Evolutionary conservation across 257 asterid species (phyloP), one percentile per base, ranked within the genome.

Genomic region (Leonotis leonurus): DNA sequence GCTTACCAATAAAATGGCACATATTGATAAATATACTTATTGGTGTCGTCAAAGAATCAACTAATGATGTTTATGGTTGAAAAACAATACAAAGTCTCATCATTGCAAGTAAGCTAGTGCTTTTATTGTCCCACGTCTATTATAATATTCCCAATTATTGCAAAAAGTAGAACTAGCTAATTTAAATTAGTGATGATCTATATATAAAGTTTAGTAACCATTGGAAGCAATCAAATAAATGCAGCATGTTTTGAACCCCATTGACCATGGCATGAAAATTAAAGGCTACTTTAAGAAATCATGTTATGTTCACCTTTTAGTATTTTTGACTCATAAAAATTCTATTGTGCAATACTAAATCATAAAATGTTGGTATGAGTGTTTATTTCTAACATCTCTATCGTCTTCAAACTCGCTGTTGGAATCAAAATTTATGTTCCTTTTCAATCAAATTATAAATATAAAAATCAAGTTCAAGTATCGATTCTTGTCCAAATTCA

Each of bases 181-280:
- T 29, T 18, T 22, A 37, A 60, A 60, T 26, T 18, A 27, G 46
- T 30, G 56, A 30, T 48, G 25, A 54, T n/a, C n/a, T n/a, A n/a
- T n/a, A n/a, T n/a, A n/a, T n/a, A 56, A 56, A 40, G 55, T 62
- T 50, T 8, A 33, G 8, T 45, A 39, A n/a, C 35, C 48, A 67
- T 37, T 46, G 29, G 30, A 52, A 39, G 50, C 59, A 73, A 50
- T 56, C 54, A 58, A 57, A 57, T 14, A 24, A 56, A 36, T 2
- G 61, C 24, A 64, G 79, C 75, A 69, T 69, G 79, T 64, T 69
- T 69, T 70, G 78, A 74, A 21, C 72, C 72, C 74, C 71, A 68
- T 63, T 68, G 78, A 74, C 72, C 20, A 8, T 56, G 74, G 54
- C 64, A 64, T 8, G 4, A 48, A 51, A 25, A 55, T 33, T 62